Evolutionary conservation across 139 green algal species (phyloP), one percentile per base, ranked within the genome.

Genomic region (Micractinium conductrix): DNA sequence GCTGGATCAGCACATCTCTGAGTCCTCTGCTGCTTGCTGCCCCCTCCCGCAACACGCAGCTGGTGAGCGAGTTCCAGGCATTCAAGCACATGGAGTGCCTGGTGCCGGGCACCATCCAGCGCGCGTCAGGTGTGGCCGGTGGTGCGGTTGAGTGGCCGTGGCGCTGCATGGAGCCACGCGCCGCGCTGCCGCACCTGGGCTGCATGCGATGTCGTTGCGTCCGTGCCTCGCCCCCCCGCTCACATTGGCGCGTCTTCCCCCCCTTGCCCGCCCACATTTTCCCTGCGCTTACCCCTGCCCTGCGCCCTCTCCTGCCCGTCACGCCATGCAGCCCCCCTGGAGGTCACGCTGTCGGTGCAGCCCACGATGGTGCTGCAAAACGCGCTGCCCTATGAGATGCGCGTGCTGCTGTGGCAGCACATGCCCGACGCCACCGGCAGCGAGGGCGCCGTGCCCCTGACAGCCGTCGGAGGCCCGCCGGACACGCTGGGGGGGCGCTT

Each of bases 311-410:
- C n/a, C n/a, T n/a, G n/a, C n/a, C n/a, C n/a, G n/a, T n/a, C n/a
- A n/a, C n/a, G n/a, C n/a, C n/a, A n/a, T n/a, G n/a, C n/a, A 26
- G 50, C 81, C 35, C 86, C 93, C 0, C 85, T 97, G 55, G 94
- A 97, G 87, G 92, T 93, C 10, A 86, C 86, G 0, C 92, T 97
- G 50, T 91, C 87, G 0, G 87, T 97, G 30, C 87, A 87, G 71
- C 94, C 94, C 43, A 96, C 93, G 1, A 72, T 95, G 70, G 72
- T 92, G 45, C 71, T 97, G 53, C 90, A 87, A 48, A 97, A 97
- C 83, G 89, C 90, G 10, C 87, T 97, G 84, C 94, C 94, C 4
- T 97, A 96, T 74, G 84, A 88, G 43, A 91, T 95, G 84, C 70
- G 89, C 35, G 76, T 93, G 30, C 80, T 93, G 40, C 74, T 93